A percentile compares a stretch with the other conserved stretches of the same genome.
These are phyloP conservation scores for Paecilomyces dactylethromorphus DNA, from an alignment of 2,329 filamentous ascomycete genomes.

Conservation along the genomic window DNA sequence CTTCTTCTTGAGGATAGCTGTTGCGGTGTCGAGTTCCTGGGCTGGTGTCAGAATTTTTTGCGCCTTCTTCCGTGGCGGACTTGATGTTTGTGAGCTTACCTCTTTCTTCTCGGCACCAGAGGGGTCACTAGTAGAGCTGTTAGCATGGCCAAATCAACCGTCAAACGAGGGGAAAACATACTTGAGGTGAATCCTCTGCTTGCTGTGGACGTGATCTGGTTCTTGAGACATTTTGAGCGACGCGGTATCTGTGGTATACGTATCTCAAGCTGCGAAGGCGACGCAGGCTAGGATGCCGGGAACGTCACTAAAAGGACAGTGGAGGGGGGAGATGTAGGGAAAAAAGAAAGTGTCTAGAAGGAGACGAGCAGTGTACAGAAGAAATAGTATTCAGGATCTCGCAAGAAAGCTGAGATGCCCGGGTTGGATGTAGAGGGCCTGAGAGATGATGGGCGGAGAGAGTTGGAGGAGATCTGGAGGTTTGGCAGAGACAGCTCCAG, in stretches of 20 bases:
- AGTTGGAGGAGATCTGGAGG: constrained; percentile 16
- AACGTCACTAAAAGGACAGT: constrained; percentile 8
- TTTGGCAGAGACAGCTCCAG: constrained; percentile 22
- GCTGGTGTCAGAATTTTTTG: constrained; percentile 25
- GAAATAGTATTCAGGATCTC: constrained; percentile 5
- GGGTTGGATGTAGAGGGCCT: constrained; percentile 6
- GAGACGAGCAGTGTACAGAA: constrained; percentile 1
- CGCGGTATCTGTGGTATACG: constrained; percentile 12
- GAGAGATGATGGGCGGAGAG: constrained; percentile 7
- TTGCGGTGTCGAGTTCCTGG: constrained; percentile 83
- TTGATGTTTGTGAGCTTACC: constrained; percentile 46
- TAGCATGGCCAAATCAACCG: constrained; percentile 25
- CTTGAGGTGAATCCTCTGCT: constrained; percentile 80
- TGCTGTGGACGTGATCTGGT: constrained; percentile 56
- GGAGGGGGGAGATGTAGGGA: constrained; percentile 7
- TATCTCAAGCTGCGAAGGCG: constrained; percentile 18
- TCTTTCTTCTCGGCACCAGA: constrained; percentile 83
- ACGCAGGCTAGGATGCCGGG: constrained; percentile 14
- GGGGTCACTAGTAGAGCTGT: constrained; percentile 60
- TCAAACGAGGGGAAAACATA: constrained; percentile 42
- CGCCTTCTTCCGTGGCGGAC: constrained; percentile 19
- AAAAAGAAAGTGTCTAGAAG: constrained; percentile 4
- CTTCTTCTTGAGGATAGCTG: constrained; percentile 99
- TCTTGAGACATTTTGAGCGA: constrained; percentile 62
- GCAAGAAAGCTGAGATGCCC: constrained; percentile 9